Evolutionary conservation across 371 early-diverging fungal genomes (phyloP).

Genomic region (Apophysomyces variabilis): DNA sequence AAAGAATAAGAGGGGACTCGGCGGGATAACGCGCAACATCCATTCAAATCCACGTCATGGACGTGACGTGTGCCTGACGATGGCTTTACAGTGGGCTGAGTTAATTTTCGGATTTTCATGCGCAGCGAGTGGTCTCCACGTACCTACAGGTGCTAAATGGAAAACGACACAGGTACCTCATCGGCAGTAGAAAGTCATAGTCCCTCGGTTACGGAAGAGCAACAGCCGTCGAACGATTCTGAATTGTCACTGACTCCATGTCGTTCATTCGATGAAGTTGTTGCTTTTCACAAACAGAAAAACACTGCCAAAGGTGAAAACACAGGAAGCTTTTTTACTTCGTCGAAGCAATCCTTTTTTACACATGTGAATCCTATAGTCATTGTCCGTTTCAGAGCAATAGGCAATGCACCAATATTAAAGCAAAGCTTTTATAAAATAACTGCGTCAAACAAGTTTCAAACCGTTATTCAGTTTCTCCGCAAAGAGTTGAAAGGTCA

Average conservation of each 20-base stretch:
- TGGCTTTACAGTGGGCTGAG: not conserved
- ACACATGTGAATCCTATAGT: conserved; percentile 50
- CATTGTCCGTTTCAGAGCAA: conserved; percentile 82
- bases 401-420: conserved; percentile 92
- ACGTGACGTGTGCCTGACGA: conserved; percentile 7
- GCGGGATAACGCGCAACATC: not conserved
- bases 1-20: conserved; percentile 10
- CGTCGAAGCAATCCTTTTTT: not conserved
- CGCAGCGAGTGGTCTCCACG: not conserved
- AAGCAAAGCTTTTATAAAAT: conserved; percentile 87
- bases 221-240: not conserved
- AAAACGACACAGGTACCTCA: conserved; percentile 9
- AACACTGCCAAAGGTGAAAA: conserved; percentile 50
- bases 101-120: not conserved
- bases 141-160: not conserved
- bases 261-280: conserved; percentile 31
- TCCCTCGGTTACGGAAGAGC: not conserved
- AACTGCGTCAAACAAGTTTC: conserved; percentile 79
- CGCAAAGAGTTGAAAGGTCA: conserved; percentile 82
- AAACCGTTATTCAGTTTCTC: conserved; percentile 83
- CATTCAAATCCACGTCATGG: conserved; percentile 8
- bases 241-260: not conserved
- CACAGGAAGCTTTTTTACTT: not conserved
- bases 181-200: not conserved
- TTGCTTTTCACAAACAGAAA: conserved; percentile 46